These are phyloP conservation scores for Saitoella complicata DNA, from an alignment of 805 yeast species.

Conservation along the genomic window DNA sequence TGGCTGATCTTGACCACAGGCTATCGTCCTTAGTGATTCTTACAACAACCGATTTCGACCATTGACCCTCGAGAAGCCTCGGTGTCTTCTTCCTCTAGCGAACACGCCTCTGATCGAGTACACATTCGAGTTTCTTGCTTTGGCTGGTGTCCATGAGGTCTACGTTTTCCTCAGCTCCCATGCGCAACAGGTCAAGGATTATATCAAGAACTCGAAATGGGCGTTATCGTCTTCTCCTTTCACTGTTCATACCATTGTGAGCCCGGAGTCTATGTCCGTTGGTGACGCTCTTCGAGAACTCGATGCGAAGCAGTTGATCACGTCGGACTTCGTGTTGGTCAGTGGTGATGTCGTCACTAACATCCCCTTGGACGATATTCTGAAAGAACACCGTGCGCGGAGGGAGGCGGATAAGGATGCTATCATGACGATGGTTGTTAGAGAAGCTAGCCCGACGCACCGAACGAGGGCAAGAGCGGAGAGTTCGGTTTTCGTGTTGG, in stretches of 20 bases:
- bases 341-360: slow-evolving; percentile 95
- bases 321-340: slow-evolving; percentile 76
- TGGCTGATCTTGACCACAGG: slow-evolving; percentile 32
- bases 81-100: slow-evolving; percentile 84
- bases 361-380: slow-evolving; percentile 57
- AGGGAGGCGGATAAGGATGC: slow-evolving; percentile 68
- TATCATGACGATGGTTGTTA: slow-evolving; percentile 83
- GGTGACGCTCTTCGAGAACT: slow-evolving; percentile 97
- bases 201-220: slow-evolving; percentile 42
- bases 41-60: slow-evolving; percentile 90
- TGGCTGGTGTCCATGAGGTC: slow-evolving; percentile 79
- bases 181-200: slow-evolving; percentile 72
- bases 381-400: slow-evolving; percentile 57
- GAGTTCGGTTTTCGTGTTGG: slow-evolving; percentile 73
- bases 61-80: slow-evolving; percentile 63
- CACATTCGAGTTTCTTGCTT: slow-evolving; percentile 84
- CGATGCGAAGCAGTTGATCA: slow-evolving; percentile 76
- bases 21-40: slow-evolving; percentile 86
- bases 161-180: slow-evolving; percentile 80
- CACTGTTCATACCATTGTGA: slow-evolving; percentile 57
- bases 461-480: slow-evolving; percentile 59
- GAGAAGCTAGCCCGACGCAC: slow-evolving; percentile 71
- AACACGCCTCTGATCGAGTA: slow-evolving; percentile 89
- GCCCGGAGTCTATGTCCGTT: slow-evolving; percentile 76
- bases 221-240: slow-evolving; percentile 51